phyloP scores from a whole-genome alignment of 1,284 basidiomycete genomes.

The Sparassis latifolia region DNA sequence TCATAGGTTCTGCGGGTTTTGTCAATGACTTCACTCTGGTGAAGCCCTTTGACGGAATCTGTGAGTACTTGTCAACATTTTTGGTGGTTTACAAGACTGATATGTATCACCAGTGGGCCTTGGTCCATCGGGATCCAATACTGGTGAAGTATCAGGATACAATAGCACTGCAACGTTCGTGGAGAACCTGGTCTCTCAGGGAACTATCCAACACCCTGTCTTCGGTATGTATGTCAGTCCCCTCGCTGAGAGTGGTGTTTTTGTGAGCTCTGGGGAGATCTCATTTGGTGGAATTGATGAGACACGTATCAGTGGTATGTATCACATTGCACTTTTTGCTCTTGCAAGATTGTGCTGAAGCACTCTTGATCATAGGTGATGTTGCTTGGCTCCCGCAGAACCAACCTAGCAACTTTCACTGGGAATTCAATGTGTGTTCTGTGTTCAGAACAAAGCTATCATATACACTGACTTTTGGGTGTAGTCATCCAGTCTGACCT shows the following conservation, averaged over 20 bases:
- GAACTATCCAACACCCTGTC: conserved; percentile 4
- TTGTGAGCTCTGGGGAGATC: conserved; percentile 6
- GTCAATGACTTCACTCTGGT: conserved; percentile 2
- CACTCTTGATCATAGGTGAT: conserved; percentile 2
- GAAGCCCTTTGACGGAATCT: conserved; percentile 8
- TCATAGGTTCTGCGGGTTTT: conserved; percentile 7
- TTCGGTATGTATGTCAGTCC: conserved; percentile 9
- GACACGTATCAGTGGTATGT: conserved; percentile 5
- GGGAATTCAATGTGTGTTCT: conserved; percentile 10
- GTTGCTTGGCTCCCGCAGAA: conserved; percentile 8
- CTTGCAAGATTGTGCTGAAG: not conserved
- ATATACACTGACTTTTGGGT: not conserved
- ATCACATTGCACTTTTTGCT: not conserved
- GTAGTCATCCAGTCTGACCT: conserved; percentile 6
- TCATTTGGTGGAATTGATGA: conserved; percentile 10
- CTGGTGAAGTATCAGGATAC: conserved; percentile 5
- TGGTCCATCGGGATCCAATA: conserved; percentile 8
- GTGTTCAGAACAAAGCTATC: not conserved
- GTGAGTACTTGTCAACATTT: conserved; percentile 2
- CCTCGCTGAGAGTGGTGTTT: not conserved
- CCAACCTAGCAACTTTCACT: conserved; percentile 5
- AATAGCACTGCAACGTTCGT: conserved; percentile 10
- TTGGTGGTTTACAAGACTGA: not conserved
- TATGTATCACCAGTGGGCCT: conserved; percentile 7
- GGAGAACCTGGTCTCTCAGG: conserved; percentile 7